phyloP scores from a whole-genome alignment of 495 filamentous ascomycete genomes.

The Hyaloscypha hepaticicola region DNA sequence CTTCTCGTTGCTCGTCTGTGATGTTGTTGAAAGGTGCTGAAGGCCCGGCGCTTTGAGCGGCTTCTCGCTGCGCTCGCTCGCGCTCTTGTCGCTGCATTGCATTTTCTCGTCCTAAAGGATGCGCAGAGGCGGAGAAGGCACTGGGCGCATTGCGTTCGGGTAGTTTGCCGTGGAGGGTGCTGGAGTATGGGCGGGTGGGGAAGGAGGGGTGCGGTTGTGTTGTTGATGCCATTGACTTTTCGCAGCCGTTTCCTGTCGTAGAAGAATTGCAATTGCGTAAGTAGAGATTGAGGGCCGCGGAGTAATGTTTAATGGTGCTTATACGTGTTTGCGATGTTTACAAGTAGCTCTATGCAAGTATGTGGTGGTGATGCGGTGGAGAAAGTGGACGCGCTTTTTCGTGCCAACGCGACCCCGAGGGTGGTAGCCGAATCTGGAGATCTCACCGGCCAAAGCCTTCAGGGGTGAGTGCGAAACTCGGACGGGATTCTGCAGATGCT shows the following conservation, averaged over 20 bases:
- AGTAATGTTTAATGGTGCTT: neutral
- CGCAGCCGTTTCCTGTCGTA: neutral
- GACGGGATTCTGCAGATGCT: neutral
- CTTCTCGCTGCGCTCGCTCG: conserved; percentile 35
- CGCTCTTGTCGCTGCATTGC: conserved; percentile 33
- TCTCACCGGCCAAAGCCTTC: no score
- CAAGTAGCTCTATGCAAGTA: neutral
- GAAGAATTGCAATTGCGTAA: neutral
- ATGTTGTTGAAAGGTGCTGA: conserved; percentile 39
- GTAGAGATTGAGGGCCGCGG: neutral
- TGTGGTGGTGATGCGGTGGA: neutral
- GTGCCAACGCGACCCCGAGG: neutral
- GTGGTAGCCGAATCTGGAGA: no score
- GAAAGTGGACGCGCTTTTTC: conserved; percentile 5
- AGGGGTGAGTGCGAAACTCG: neutral
- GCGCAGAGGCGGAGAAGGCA: conserved; percentile 15
- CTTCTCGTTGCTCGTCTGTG: conserved; percentile 83
- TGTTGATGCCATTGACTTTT: conserved; percentile 27
- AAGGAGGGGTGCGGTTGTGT: conserved; percentile 28
- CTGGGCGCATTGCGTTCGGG: conserved; percentile 25
- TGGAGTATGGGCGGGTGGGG: conserved; percentile 28
- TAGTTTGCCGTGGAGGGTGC: conserved; percentile 30
- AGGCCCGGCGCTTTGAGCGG: conserved; percentile 31
- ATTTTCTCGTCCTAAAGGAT: conserved; percentile 7
- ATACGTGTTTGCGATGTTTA: conserved; percentile 2